Evolutionary conservation across 1,284 basidiomycete genomes (phyloP).

Genomic region (Phaffia rhodozyma): DNA sequence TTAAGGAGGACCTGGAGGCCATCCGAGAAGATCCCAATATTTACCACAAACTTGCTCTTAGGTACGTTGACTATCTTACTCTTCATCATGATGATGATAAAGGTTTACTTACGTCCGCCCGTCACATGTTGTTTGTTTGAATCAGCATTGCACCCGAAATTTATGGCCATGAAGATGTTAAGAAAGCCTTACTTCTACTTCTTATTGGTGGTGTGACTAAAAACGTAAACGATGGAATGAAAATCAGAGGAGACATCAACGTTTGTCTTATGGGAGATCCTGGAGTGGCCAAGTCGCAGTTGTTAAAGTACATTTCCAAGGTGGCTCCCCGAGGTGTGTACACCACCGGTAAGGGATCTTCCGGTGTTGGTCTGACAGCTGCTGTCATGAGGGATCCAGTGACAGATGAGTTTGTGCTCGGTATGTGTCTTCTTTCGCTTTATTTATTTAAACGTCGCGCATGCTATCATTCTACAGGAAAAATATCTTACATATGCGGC

Average conservation of each 20-base stretch:
- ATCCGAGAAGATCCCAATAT: conserved; percentile 64
- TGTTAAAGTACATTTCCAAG: conserved; percentile 97
- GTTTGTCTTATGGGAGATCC: conserved; percentile 99
- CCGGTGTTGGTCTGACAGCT: conserved; percentile 94
- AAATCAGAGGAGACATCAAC: conserved; percentile 95
- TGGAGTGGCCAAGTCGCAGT: conserved; percentile 96
- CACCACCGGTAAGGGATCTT: conserved; percentile 95
- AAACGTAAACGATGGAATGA: conserved; percentile 92
- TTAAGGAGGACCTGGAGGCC: conserved; percentile 55
- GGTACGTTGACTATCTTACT: conserved; percentile 26
- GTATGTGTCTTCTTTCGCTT: conserved; percentile 41
- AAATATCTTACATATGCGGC: not conserved
- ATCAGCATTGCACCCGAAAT: conserved; percentile 86
- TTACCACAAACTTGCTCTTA: conserved; percentile 70
- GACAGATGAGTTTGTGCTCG: conserved; percentile 98
- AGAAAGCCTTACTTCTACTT: conserved; percentile 88
- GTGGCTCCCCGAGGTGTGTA: conserved; percentile 96
- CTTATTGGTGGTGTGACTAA: conserved; percentile 95
- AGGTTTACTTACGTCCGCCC: too few relatives aligned
- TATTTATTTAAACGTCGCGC: not conserved
- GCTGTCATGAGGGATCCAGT: conserved; percentile 99
- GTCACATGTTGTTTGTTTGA: conserved; percentile 31
- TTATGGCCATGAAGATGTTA: conserved; percentile 95
- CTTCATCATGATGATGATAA: not conserved
- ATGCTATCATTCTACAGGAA: too few relatives aligned